phyloP scores from a whole-genome alignment of 345 rosid species.

The Rhodomyrtus tomentosa region DNA sequence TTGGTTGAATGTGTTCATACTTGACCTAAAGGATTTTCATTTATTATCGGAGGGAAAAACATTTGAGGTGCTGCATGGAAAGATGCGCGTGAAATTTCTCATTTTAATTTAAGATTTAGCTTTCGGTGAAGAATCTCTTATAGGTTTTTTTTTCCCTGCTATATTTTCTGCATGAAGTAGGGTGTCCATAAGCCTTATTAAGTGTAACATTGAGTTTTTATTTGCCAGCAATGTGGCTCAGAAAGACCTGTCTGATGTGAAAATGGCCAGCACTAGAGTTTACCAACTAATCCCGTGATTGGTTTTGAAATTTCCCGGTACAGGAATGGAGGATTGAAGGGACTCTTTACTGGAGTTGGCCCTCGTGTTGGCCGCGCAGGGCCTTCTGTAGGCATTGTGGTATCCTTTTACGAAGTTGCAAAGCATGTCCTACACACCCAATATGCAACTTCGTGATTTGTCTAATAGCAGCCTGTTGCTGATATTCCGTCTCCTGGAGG shows the following conservation, averaged over 20 bases:
- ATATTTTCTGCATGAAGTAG: not conserved
- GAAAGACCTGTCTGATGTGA: not conserved
- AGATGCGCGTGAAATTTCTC: not conserved
- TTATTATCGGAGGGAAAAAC: not conserved
- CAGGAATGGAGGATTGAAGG: conserved; percentile 82
- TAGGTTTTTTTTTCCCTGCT: not conserved
- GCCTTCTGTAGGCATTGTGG: conserved; percentile 92
- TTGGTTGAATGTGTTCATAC: not conserved
- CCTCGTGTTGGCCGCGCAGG: conserved; percentile 92
- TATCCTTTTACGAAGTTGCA: conserved; percentile 82
- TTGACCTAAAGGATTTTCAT: not conserved
- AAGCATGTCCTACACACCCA: conserved; percentile 51
- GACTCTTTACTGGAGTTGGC: conserved; percentile 82
- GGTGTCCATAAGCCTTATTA: not conserved
- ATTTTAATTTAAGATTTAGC: not conserved
- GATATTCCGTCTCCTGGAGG: conserved; percentile 1
- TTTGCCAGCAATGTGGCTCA: not conserved
- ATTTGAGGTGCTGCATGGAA: not conserved
- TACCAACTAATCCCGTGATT: not conserved
- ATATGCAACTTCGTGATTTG: conserved; percentile 14
- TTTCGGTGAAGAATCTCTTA: not conserved
- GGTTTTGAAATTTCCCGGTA: not conserved
- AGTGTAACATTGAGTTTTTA: not conserved
- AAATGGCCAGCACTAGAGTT: not conserved
- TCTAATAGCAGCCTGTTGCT: not conserved